Evolutionary conservation across 495 filamentous ascomycete species (phyloP).

Genomic region (Annulohypoxylon moriforme): DNA sequence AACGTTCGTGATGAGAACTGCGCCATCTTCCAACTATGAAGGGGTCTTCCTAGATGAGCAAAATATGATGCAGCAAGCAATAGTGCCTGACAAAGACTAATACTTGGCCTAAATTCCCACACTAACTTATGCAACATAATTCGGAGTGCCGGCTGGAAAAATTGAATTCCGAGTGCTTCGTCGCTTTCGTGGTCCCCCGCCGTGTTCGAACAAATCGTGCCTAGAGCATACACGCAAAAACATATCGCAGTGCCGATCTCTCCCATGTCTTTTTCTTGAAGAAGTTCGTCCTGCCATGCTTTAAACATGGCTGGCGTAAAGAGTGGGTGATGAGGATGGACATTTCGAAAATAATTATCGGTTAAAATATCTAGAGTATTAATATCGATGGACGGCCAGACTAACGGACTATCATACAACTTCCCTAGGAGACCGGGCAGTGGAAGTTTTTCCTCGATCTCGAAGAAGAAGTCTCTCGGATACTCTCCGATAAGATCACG

Average conservation of each 20-base stretch:
- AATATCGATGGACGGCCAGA: slow-evolving; percentile 47
- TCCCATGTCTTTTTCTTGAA: slow-evolving; percentile 44
- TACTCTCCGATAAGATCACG: slow-evolving; percentile 48
- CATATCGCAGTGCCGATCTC: slow-evolving; percentile 49
- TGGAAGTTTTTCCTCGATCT: slow-evolving; percentile 48
- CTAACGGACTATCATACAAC: slow-evolving; percentile 37
- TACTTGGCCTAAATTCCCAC: slow-evolving; percentile 50
- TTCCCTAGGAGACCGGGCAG: slow-evolving; percentile 44
- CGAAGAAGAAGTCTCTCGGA: slow-evolving; percentile 48
- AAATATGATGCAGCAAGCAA: slow-evolving; percentile 53
- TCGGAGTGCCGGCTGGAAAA: slow-evolving; percentile 51
- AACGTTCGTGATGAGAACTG: slow-evolving; percentile 48
- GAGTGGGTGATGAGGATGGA: slow-evolving; percentile 51
- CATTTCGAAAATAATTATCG: slow-evolving; percentile 48
- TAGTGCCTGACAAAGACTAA: slow-evolving; percentile 48
- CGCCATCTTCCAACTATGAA: slow-evolving; percentile 52
- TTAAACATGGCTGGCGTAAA: slow-evolving; percentile 47
- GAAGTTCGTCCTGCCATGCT: slow-evolving; percentile 43
- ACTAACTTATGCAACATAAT: slow-evolving; percentile 47
- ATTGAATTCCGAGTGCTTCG: slow-evolving; percentile 47
- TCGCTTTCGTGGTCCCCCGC: slow-evolving; percentile 35
- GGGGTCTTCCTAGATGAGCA: slow-evolving; percentile 50
- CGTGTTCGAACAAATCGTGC: slow-evolving; percentile 40
- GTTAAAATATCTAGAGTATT: slow-evolving; percentile 40
- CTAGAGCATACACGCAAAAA: slow-evolving; percentile 52